Percentiles rank a stretch among this genome's conserved stretches.
These are phyloP conservation scores for Blastocystis hominis DNA, from an alignment of 352 stramenopile species.

Conservation along the genomic window DNA sequence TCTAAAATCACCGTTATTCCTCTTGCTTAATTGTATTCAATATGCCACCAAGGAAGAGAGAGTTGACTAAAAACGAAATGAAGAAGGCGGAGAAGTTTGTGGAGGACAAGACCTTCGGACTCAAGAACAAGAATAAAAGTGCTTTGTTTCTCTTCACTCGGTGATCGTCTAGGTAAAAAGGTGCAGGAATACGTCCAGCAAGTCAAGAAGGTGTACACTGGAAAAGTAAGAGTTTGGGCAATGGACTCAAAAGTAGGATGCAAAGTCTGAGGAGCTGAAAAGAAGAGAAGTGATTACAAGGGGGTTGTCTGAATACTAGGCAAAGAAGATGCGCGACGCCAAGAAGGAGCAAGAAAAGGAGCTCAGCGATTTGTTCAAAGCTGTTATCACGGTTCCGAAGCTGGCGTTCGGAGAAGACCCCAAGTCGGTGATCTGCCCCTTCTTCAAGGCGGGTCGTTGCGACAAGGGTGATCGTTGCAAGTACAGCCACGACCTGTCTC, in stretches of 20 bases:
- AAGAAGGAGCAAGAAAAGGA: slow-evolving; percentile 67
- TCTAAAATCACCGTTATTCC: neutral
- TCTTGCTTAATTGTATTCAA: neutral
- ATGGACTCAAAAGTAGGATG: slow-evolving; percentile 64
- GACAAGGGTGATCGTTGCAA: slow-evolving; percentile 78
- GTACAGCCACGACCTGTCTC: slow-evolving; percentile 76
- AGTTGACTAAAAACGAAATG: slow-evolving; percentile 72
- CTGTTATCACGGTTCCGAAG: slow-evolving; percentile 60
- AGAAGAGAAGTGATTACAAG: slow-evolving; percentile 63
- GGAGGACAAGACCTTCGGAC: slow-evolving; percentile 96
- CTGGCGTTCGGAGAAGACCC: slow-evolving; percentile 74
- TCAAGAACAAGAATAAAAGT: slow-evolving; percentile 97
- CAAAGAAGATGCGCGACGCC: slow-evolving; percentile 66
- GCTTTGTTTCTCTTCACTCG: neutral
- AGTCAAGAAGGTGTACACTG: slow-evolving; percentile 73
- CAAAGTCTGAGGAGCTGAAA: slow-evolving; percentile 70
- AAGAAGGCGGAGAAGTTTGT: slow-evolving; percentile 82
- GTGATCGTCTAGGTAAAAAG: slow-evolving; percentile 75
- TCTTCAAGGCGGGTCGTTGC: slow-evolving; percentile 76
- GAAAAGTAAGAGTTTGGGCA: slow-evolving; percentile 11
- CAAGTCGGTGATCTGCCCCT: slow-evolving; percentile 76
- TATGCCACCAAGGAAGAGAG: slow-evolving; percentile 52
- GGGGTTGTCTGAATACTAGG: slow-evolving; percentile 62
- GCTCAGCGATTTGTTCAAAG: slow-evolving; percentile 73
- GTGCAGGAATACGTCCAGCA: slow-evolving; percentile 83